phyloP scores from a whole-genome alignment of 441 rosid species.

The Aleurites moluccanus region DNA sequence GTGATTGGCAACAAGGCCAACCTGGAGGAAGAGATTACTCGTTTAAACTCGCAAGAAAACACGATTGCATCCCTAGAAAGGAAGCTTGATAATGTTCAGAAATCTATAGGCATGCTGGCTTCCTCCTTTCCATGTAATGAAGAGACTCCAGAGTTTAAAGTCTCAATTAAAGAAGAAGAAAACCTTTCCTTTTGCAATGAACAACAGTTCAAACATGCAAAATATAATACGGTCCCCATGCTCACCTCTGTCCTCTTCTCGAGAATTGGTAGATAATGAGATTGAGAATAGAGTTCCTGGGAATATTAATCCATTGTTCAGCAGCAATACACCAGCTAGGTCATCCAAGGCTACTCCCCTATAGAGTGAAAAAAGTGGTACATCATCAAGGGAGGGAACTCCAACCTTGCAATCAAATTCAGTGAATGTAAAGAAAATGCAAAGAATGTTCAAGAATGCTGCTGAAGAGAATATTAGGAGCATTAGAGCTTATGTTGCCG shows the following conservation, averaged over 20 bases:
- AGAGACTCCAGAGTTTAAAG: slow-evolving; percentile 53
- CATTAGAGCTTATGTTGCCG: slow-evolving; percentile 80
- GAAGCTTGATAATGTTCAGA: slow-evolving; percentile 89
- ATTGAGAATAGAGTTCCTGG: slow-evolving; percentile 77
- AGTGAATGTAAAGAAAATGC: slow-evolving; percentile 83
- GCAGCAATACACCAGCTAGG: slow-evolving; percentile 29
- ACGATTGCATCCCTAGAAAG: slow-evolving; percentile 63
- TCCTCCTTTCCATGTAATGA: slow-evolving; percentile 56
- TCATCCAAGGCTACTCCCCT: slow-evolving; percentile 40
- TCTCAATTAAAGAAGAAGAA: slow-evolving; percentile 70
- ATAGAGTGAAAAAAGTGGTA: slow-evolving; percentile 35
- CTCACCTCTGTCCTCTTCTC: slow-evolving; percentile 68
- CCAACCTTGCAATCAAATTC: slow-evolving; percentile 56
- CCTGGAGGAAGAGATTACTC: slow-evolving; percentile 73
- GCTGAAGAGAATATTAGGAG: slow-evolving; percentile 87
- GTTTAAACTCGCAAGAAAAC: slow-evolving; percentile 68
- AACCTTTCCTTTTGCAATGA: slow-evolving; percentile 66
- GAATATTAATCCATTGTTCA: slow-evolving; percentile 30
- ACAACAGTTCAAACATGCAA: slow-evolving; percentile 74
- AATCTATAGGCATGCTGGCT: slow-evolving; percentile 71
- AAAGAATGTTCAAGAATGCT: slow-evolving; percentile 91
- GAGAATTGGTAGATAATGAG: slow-evolving; percentile 44
- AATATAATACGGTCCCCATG: slow-evolving; percentile 76
- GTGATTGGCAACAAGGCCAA: slow-evolving; percentile 48
- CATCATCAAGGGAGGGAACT: slow-evolving; percentile 64